Base-by-base conservation (phyloP, 768 basidiomycete genomes). In the Thelephora aurantiotincta region DNA sequence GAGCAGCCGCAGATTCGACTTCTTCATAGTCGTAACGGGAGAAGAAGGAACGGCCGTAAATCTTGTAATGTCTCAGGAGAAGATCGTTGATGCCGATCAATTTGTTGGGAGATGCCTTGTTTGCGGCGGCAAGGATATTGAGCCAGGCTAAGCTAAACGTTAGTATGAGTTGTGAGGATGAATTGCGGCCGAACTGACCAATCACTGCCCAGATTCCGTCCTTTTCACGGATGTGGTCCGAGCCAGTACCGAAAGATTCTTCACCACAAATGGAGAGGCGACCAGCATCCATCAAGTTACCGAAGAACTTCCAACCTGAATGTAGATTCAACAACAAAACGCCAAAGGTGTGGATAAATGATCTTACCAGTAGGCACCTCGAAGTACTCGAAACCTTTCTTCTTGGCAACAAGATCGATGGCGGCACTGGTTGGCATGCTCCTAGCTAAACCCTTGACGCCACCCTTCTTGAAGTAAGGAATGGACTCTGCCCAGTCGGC, bases 1-100 rank as follows among this genome's bases (percentile, higher is more conserved):
- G 77, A 41, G 96, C 96, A 30, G 86, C 89, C 34, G 85, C 86
- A 0, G 92, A 90, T 2, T 88, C 74, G 42, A 96, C 90, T 63
- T 98, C 96, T 62, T 99, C 96, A 69, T 99, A 99, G 67, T 99
- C 96, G 65, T 99, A 98, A 52, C 93, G 84, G 56, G 87, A 93
- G 75, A 99, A 99, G 80, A 96, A 98, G 43, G 83, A 91, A 50
- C 96, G 89, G 38, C 96, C 96, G 64, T 99, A 98, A 57, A 74
- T 80, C 52, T 75, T 72, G 68, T 97, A 99, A 71, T 93, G 91
- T 58, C 75, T 76, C 55, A 78, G 71, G 18, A 94, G 76, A 51
- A 99, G 68, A 59, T 97, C 92, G 51, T 91, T 93, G 67, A 99
- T 96, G 11, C 88, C 87, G 45, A 85, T 68, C 22, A 88, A 68